Evolutionary conservation across 1,284 basidiomycete genomes (phyloP), one percentile per base, ranked within the genome.

Genomic region (Puccinia horiana): DNA sequence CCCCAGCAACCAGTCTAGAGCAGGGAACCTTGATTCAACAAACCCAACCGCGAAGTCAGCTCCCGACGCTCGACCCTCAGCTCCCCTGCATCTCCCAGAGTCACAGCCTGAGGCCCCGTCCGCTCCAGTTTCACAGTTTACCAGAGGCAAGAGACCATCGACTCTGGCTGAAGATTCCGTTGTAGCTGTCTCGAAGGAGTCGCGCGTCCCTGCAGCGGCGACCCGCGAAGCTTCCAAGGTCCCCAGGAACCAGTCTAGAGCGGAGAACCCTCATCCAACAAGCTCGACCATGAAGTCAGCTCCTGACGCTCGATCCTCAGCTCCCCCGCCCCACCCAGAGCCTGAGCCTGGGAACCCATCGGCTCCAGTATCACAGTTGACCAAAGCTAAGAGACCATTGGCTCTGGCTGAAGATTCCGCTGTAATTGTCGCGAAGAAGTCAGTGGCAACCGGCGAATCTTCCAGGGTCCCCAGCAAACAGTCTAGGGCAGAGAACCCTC

Each of bases 251-350:
- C 69, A 44, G n/a, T 35, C 47, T 16, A 49, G 26, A 54, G 26
- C 49, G 26, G 40, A 20, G 42, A 42, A 47, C 42, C 65, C 20
- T 44, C 65, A 20, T 47, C n/a, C 42, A 47, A 29, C 42, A 26
- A 65, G 61, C n/a, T 65, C 61, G 40, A 47, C 65, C n/a, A n/a
- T n/a, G 0, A 69, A 26, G n/a, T 69, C 69, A 72, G 47, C 42
- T 54, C 37, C 52, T 20, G 70, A 73, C 44, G 44, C 44, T 29
- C 20, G 44, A 54, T 26, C 70, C 44, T 11, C 18, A 37, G 29
- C 29, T 18, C 29, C 12, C 23, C 8, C 35, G n/a, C 26, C 35
- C 12, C 26, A 1, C 0, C 23, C 32, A 37, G 47, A 49, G 42
- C 3, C 40, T 67, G 47, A 49, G 42, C 3, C 49, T 52, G 8